phyloP scores from a whole-genome alignment of 345 rosid species.

The Eutrema heterophyllum region DNA sequence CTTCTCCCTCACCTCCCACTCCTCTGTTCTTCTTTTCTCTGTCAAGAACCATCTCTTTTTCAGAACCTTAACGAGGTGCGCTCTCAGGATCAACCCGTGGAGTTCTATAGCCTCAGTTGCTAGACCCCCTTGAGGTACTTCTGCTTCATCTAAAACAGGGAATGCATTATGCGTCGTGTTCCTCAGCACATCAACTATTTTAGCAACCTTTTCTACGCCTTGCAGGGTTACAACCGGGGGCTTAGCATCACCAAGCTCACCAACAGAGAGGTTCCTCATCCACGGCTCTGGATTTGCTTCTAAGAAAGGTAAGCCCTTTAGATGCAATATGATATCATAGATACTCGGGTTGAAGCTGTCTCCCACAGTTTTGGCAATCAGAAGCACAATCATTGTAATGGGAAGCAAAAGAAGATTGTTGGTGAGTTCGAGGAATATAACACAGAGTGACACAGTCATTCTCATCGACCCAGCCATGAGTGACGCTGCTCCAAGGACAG shows the following conservation, averaged over 20 bases:
- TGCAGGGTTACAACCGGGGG: conserved; percentile 58
- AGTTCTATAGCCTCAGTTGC: conserved; percentile 41
- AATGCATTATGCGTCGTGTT: conserved; percentile 77
- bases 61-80: conserved; percentile 62
- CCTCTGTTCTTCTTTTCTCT: conserved; percentile 75
- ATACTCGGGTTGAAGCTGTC: conserved; percentile 83
- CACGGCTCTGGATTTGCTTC: conserved; percentile 95
- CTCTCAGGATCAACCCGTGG: conserved; percentile 79
- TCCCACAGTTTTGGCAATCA: conserved; percentile 83
- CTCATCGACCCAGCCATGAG: conserved; percentile 99
- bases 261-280: conserved; percentile 89
- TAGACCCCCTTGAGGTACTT: conserved; percentile 40
- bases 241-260: conserved; percentile 78
- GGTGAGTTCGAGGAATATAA: conserved; percentile 90
- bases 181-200: conserved; percentile 66
- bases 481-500: conserved; percentile 97
- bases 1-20: conserved; percentile 75
- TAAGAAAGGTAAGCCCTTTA: conserved; percentile 86
- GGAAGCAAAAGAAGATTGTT: conserved; percentile 88
- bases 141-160: conserved; percentile 56
- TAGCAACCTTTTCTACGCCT: conserved; percentile 74
- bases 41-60: conserved; percentile 79
- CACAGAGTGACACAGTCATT: conserved; percentile 95
- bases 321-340: conserved; percentile 71
- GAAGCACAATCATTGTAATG: conserved; percentile 80